Conservation (phyloP, 345 rosid species). For the Aquilaria yunnanensis region DNA sequence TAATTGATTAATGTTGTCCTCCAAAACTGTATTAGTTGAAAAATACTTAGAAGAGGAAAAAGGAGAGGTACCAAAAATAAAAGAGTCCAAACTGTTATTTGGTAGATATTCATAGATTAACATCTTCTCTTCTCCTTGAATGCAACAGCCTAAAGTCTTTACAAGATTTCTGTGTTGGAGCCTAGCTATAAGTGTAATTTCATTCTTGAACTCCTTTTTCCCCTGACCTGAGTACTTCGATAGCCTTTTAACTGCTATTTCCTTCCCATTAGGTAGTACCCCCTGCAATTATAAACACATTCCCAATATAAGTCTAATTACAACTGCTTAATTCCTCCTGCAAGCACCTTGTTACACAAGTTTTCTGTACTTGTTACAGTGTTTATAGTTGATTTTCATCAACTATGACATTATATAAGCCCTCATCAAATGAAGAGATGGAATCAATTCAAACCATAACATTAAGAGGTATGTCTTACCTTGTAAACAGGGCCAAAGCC, state of each 20-base stretch:
- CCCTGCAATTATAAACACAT: constrained; percentile 25
- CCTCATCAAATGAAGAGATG: too few species aligned
- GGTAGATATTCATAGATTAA: constrained; percentile 58
- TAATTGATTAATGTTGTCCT: not conserved
- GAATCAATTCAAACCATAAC: too few species aligned
- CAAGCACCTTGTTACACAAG: too few species aligned
- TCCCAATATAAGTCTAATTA: not conserved
- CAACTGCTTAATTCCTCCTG: too few species aligned
- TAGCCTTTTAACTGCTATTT: constrained; percentile 48
- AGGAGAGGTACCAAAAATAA: constrained; percentile 38
- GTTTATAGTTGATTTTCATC: too few species aligned
- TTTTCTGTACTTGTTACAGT: too few species aligned
- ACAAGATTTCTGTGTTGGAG: constrained; percentile 75
- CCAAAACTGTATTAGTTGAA: not conserved
- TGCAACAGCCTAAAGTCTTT: constrained; percentile 61
- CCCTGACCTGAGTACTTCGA: constrained; percentile 50
- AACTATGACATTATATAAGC: too few species aligned
- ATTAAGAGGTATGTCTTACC: constrained; percentile 19
- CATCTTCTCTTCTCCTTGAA: constrained; percentile 47
- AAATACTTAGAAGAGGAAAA: not conserved
- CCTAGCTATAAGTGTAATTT: constrained; percentile 32
- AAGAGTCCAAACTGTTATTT: constrained; percentile 53
- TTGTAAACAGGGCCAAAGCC: constrained; percentile 73
- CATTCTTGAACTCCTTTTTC: constrained; percentile 41
- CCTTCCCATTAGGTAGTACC: constrained; percentile 26